A percentile compares a stretch with the other conserved stretches of the same genome.
phyloP scores from a whole-genome alignment of 345 rosid genomes.

The Punica granatum region DNA sequence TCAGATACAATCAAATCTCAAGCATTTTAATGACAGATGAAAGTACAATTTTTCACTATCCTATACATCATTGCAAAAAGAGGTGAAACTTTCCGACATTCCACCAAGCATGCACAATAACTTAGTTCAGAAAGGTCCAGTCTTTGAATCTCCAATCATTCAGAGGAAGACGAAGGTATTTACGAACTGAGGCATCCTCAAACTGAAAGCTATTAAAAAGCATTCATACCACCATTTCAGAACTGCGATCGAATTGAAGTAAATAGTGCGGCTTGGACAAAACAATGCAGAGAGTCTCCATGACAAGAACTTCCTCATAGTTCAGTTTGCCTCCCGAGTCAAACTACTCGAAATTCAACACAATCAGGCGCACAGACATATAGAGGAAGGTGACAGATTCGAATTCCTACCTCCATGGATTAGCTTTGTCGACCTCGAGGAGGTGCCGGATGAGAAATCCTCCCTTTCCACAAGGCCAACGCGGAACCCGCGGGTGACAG shows the following conservation, averaged over 20 bases:
- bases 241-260: not conserved
- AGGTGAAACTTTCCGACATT: not conserved
- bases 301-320: not conserved
- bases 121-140: not conserved
- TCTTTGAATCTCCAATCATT: not conserved
- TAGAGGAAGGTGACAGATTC: not conserved
- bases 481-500: slow-evolving; percentile 76
- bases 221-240: not conserved
- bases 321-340: not conserved
- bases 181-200: not conserved
- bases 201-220: not conserved
- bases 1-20: not conserved
- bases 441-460: slow-evolving; percentile 93
- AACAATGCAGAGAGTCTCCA: not conserved
- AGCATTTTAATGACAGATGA: not conserved
- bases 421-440: slow-evolving; percentile 90
- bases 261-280: not conserved
- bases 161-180: not conserved
- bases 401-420: slow-evolving; percentile 71
- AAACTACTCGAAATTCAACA: slow-evolving; percentile 3
- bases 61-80: not conserved
- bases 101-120: too few relatives aligned
- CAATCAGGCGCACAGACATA: not conserved
- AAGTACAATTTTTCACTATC: not conserved
- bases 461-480: slow-evolving; percentile 95